phyloP scores from a whole-genome alignment of 768 basidiomycete species.

The Ephemerocybe angulata region DNA sequence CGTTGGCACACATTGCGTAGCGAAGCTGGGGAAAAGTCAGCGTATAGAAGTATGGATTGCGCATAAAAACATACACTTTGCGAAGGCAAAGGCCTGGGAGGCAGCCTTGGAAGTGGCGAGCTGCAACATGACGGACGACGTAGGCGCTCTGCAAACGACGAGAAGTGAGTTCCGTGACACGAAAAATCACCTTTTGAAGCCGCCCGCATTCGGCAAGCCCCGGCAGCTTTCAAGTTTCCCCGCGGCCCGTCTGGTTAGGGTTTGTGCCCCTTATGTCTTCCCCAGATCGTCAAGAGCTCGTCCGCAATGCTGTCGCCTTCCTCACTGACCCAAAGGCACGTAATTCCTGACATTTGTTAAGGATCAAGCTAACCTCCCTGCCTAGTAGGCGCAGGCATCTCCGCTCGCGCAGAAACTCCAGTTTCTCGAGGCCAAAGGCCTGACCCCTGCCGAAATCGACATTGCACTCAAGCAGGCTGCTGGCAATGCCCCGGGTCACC shows the following conservation, averaged over 20 bases:
- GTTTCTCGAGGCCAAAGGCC: conserved; percentile 94
- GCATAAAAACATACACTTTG: conserved; percentile 37
- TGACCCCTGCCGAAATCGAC: conserved; percentile 82
- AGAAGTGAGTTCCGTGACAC: conserved; percentile 10
- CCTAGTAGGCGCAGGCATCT: conserved; percentile 64
- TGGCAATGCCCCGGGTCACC: conserved; percentile 17
- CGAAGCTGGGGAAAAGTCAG: conserved; percentile 23
- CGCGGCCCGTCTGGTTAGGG: conserved; percentile 6
- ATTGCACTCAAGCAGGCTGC: conserved; percentile 69
- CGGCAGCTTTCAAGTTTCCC: background rate
- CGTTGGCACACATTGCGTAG: conserved; percentile 38
- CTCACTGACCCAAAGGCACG: conserved; percentile 77
- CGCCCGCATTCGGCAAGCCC: conserved; percentile 15
- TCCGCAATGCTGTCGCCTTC: conserved; percentile 81
- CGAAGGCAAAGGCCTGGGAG: conserved; percentile 43
- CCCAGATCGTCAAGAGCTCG: conserved; percentile 65
- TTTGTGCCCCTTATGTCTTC: conserved; percentile 28
- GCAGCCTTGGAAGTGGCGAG: conserved; percentile 49
- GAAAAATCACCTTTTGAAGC: conserved; percentile 25
- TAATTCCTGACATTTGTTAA: background rate
- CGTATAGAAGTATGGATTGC: background rate
- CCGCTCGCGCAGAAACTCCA: conserved; percentile 81
- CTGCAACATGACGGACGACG: conserved; percentile 42
- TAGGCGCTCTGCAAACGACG: conserved; percentile 14
- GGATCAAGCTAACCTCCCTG: background rate